Evolutionary conservation across 306 rosid species (phyloP).

Genomic region (Malus sieversii): DNA sequence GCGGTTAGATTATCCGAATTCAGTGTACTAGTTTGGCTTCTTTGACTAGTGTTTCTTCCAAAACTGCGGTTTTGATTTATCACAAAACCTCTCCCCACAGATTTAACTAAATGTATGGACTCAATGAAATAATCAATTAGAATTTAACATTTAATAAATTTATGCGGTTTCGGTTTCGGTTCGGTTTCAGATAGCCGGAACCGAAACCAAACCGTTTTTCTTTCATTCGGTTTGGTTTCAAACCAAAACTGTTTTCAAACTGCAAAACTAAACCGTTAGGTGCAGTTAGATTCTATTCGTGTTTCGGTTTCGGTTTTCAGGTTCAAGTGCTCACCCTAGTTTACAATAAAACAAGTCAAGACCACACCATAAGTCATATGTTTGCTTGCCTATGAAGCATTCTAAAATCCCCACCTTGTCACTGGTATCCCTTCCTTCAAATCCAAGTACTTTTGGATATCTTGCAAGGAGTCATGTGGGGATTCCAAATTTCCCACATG

Average conservation of each 20-base stretch:
- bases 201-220: too few species aligned
- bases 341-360: too few species aligned
- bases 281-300: too few species aligned
- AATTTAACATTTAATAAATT: too few species aligned
- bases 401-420: not conserved
- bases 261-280: too few species aligned
- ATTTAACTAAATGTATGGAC: constrained; percentile 23
- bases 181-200: too few species aligned
- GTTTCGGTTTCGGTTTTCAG: too few species aligned
- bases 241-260: too few species aligned
- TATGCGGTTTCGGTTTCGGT: too few species aligned
- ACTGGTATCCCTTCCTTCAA: constrained; percentile 16
- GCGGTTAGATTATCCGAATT: not conserved
- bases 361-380: not conserved
- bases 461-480: not conserved
- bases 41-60: not conserved
- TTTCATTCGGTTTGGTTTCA: too few species aligned
- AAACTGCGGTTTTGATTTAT: constrained; percentile 18
- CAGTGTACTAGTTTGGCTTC: constrained; percentile 1
- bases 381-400: constrained; percentile 7
- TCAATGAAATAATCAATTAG: too few species aligned
- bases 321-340: too few species aligned
- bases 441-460: not conserved
- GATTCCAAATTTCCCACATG: not conserved
- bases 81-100: constrained; percentile 45